Base-by-base conservation (phyloP, 257 asterid species). In the Paraleonurus japonicus region DNA sequence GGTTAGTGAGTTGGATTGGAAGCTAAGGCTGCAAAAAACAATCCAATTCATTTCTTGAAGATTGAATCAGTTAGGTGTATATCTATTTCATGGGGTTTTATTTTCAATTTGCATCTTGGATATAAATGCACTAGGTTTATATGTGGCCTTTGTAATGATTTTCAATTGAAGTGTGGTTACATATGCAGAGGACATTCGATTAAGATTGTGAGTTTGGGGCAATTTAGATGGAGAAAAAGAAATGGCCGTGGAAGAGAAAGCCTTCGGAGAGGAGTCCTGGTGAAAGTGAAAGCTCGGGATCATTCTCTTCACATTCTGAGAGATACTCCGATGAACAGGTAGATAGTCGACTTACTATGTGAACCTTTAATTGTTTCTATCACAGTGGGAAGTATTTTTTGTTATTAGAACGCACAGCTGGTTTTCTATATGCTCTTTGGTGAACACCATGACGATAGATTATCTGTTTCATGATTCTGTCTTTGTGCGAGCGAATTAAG, bases 311-410 rank as follows among this genome's bases (percentile, higher is more conserved):
- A 1, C 82, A 78, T 74, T 85, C 96, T 0, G 92, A 86, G 81
- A 81, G 90, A 83, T 83, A 78, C 79, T 88, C 90, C 1, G 94
- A 84, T 73, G 96, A 89, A 69, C 95, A 80, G 88, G 96, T 89
- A 78, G 28, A 24, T 62, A n/a, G 3, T 3, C 10, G 11, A 41
- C 61, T 30, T 37, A 33, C 9, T 7, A 33, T 13, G 41, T 3
- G 55, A 22, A n/a, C 35, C 7, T 61, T 45, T 43, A 43, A 5
- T 64, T 11, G 7, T 39, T 41, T 3, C n/a, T 65, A 72, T n/a
- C 17, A 48, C 23, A 24, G 33, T 13, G 15, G 35, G 41, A 16
- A 53, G n/a, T 22, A 39, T 9, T 32, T 16, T 16, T 1, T 27
- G 11, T 26, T 17, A 43, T 62, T 30, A 19, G 54, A 11, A 73